Base-by-base conservation (phyloP, 225 moss, liverwort and hornwort species). In the Marchantia polymorpha region DNA sequence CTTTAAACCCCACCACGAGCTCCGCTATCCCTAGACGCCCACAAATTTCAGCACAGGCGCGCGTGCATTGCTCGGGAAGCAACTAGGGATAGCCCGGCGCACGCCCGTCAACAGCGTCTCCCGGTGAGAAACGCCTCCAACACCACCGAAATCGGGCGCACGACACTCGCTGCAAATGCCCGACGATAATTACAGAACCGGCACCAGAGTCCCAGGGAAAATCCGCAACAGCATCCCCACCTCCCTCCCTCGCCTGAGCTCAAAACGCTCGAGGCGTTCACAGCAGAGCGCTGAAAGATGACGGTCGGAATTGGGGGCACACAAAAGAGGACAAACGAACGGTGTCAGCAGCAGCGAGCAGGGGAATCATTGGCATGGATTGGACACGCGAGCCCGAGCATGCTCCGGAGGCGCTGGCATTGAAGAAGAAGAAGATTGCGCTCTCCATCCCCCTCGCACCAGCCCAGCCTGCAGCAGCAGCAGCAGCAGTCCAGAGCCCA, bases 391-490 rank as follows among this genome's bases (percentile, higher is more conserved):
- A 48, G 69, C 31, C 1, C 48, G 31, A 19, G 48, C 20, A 39
- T 17, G 49, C 51, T 71, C 71, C 23, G 71, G n/a, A 71, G n/a
- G 11, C 51, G n/a, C 50, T 71, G n/a, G 50, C 51, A 51, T 49
- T 10, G 51, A 8, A 10, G 71, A 71, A 20, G 22, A 9, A 23
- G 71, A 71, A 50, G 71, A 8, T 17, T 51, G 49, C 49, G 11
- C 49, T 71, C 71, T 71, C 50, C 71, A 71, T 71, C 71, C 9
- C 39, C 71, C 51, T n/a, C 71, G 27, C 29, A 26, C 65, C 27
- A 7, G 58, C 58, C 58, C 13, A 15, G 20, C 13, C 27, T 8
- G 64, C 64, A 64, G 10, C 26, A 8, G 16, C 27, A 27, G 7
- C 25, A 39, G 29, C 17, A 71, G 19, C 71, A 71, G 50, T 31